These are phyloP conservation scores for Oryza punctata DNA, from an alignment of 176 grass and related monocot species.

Conservation along the genomic window DNA sequence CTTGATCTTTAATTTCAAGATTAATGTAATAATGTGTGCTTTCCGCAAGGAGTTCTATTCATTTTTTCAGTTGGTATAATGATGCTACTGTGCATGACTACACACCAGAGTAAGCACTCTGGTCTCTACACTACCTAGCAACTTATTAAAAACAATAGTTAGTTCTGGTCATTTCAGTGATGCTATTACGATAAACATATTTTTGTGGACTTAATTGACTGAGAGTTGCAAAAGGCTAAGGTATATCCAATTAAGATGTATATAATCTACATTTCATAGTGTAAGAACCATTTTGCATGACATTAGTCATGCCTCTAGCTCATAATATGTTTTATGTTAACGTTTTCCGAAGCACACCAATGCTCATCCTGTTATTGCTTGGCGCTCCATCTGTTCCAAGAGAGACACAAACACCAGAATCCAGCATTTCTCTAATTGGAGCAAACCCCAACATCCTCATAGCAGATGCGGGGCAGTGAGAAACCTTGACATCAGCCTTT, in stretches of 20 bases:
- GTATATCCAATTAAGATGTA: neutral
- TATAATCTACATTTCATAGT: neutral
- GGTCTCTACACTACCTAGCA: neutral
- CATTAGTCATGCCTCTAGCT: neutral
- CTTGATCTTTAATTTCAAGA: neutral
- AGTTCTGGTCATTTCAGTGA: too few species aligned
- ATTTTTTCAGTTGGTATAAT: neutral
- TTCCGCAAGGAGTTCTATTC: neutral
- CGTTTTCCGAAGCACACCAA: conserved; percentile 61
- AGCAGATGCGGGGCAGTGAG: conserved; percentile 90
- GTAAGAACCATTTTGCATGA: neutral
- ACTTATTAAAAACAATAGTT: neutral
- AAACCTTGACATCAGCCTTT: conserved; percentile 85
- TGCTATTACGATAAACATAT: too few species aligned
- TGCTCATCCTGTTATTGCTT: conserved; percentile 97
- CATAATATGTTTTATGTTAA: neutral
- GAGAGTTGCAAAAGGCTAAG: neutral
- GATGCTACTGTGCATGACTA: neutral
- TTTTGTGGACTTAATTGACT: neutral
- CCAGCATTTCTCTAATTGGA: conserved; percentile 89
- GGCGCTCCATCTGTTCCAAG: conserved; percentile 95
- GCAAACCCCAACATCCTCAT: conserved; percentile 94
- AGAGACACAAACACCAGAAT: conserved; percentile 87
- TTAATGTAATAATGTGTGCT: neutral
- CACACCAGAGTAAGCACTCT: neutral